Evolutionary conservation across 1,284 basidiomycete genomes (phyloP), one percentile per base, ranked within the genome.

Genomic region (Coniferiporia weirii): DNA sequence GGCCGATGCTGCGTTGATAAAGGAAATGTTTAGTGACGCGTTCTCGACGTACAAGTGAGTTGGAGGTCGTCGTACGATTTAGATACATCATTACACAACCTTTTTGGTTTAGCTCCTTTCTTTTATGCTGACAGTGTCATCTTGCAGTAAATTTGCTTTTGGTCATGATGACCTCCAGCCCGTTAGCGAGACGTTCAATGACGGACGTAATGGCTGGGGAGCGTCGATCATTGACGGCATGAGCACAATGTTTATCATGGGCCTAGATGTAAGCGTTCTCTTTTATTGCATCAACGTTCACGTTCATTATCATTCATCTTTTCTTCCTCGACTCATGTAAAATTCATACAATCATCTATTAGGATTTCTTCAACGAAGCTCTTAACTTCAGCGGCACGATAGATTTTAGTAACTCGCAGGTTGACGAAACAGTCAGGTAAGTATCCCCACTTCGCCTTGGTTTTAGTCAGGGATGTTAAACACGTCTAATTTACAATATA

Each of bases 171-270:
- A 87, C 58, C 69, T 89, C 20, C 71, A 73, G 6, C 86, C 84
- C 0, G 64, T 85, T 7, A 76, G 73, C 17, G 64, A 76, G 66
- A 71, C 75, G 2, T 83, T 76, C 62, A 69, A 68, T 5, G 84
- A 89, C 64, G 74, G 70, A 40, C 79, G 79, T n/a, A 85, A 86
- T 67, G 87, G 87, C 13, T 89, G 85, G 85, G 86, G 85, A 27
- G 85, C 86, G 17, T 75, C 81, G 13, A 82, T 88, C 48, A 76
- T 82, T 10, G 87, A 89, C 65, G 81, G 79, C 0, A 71, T 89
- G 74, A 70, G 72, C 46, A 88, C 87, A 0, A 79, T 88, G 79
- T 84, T 85, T 63, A 48, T 85, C 56, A 85, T 85, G 80, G 79
- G 79, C 3, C 69, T 83, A 32, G 69, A 77, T 55, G 82, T 83